These are phyloP conservation scores for Erodium texanum DNA, from an alignment of 441 rosid genomes.

Conservation along the genomic window DNA sequence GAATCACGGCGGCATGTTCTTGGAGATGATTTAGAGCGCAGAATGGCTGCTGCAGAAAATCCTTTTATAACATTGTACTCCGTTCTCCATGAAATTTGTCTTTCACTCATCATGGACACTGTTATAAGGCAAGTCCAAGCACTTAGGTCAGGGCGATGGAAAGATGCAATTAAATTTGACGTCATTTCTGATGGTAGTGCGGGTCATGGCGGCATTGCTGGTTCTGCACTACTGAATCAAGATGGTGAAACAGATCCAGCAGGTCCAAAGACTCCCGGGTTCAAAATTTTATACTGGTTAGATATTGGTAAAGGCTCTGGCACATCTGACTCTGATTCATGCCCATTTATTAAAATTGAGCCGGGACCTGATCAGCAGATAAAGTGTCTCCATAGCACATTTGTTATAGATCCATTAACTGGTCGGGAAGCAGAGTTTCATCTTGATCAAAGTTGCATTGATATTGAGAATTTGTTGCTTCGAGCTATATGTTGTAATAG, in stretches of 20 bases:
- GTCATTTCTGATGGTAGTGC: constrained; percentile 52
- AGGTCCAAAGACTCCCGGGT: constrained; percentile 70
- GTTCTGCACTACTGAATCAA: constrained; percentile 48
- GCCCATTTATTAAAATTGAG: constrained; percentile 77
- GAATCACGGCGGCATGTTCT: constrained; percentile 64
- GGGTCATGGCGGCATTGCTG: constrained; percentile 29
- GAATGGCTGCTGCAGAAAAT: constrained; percentile 87
- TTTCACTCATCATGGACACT: constrained; percentile 89
- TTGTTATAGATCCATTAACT: constrained; percentile 70
- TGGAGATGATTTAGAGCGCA: constrained; percentile 95
- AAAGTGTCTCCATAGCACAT: constrained; percentile 67
- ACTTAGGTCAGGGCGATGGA: constrained; percentile 91
- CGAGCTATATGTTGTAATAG: constrained; percentile 85
- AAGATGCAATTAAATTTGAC: constrained; percentile 85
- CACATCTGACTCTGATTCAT: constrained; percentile 38
- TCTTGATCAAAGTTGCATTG: constrained; percentile 77
- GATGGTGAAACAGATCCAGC: constrained; percentile 80
- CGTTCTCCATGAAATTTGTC: constrained; percentile 82
- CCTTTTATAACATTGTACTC: constrained; percentile 68
- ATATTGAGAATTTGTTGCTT: constrained; percentile 76
- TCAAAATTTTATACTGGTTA: constrained; percentile 77
- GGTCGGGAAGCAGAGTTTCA: constrained; percentile 75
- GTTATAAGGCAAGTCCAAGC: constrained; percentile 85
- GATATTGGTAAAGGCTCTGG: constrained; percentile 55
- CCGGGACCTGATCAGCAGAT: constrained; percentile 81